phyloP scores from a whole-genome alignment of 306 rosid species.

The Cucumis hystrix region DNA sequence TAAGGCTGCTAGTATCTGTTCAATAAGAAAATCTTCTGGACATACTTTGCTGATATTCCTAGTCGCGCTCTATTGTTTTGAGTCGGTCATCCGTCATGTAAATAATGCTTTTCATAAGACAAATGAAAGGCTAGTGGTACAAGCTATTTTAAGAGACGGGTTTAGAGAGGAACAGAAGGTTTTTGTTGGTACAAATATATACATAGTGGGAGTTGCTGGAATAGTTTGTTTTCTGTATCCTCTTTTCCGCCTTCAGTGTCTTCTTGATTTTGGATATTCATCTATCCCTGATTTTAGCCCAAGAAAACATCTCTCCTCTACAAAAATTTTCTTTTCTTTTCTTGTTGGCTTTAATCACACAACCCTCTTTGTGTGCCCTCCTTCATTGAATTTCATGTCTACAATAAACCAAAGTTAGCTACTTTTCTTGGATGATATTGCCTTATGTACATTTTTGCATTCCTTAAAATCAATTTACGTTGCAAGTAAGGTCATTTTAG shows the following conservation, averaged over 20 bases:
- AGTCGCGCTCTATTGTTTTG: background rate
- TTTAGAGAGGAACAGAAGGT: background rate
- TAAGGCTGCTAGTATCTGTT: background rate
- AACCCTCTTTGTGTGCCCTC: background rate
- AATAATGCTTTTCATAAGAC: background rate
- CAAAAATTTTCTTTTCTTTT: background rate
- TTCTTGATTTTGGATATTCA: background rate
- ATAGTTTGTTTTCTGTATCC: background rate
- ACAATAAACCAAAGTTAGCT: background rate
- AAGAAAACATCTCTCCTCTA: background rate
- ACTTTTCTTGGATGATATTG: background rate
- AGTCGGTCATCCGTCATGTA: background rate
- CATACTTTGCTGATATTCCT: background rate
- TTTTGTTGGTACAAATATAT: background rate
- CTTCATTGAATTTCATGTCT: background rate
- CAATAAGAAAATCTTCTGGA: background rate
- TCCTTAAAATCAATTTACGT: background rate
- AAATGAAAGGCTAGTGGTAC: background rate
- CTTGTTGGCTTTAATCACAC: background rate
- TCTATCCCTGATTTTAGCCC: background rate
- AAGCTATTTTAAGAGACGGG: background rate
- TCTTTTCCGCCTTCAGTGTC: background rate
- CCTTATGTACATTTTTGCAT: background rate
- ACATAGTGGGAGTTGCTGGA: background rate
- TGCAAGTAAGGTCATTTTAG: constrained; percentile 74